Evolutionary conservation across 2,329 filamentous ascomycete species (phyloP), one percentile per base, ranked within the genome.

Genomic region (Dactylellina leptospora): DNA sequence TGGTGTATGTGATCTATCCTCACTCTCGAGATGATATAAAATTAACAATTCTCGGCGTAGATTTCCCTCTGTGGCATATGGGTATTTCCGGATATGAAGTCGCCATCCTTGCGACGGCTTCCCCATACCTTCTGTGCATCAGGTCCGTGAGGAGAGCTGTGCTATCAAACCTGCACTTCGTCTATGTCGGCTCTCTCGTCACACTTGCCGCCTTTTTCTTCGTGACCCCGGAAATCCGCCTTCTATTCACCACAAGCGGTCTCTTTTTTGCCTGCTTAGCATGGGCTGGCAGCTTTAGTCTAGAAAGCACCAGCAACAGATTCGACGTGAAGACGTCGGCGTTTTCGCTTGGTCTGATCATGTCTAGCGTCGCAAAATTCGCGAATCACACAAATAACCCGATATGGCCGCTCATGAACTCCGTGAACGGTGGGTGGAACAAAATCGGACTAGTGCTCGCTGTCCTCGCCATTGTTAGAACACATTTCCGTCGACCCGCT

Each of bases 51-150:
- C 47, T 44, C n/a, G n/a, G 42, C 13, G 33, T 74, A 92, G 90
- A 96, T 80, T 99, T 99, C 79, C 95, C 95, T 11, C 86, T 99
- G 9, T 99, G 95, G 95, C 88, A 97, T 79, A 99, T 99, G 95
- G 95, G 95, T 25, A 96, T 99, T 72, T 97, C 93, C 2, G 95
- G 95, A 74, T 99, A 95, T 78, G 95, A 99, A 81, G 89, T 88
- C 44, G 84, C 96, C 75, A 88, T 99, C 77, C 89, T 97, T 87
- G 86, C 85, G 53, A 93, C 91, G 2, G 80, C 93, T 55, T 90
- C 93, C 3, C 95, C 95, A 0, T 83, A 93, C 38, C 80, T 97
- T 18, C 86, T 99, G 44, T 87, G 84, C 20, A 88, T 92, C 74
- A 84, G 84, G 48, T 83, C 88, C 0, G 71, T 97, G 16, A 89